These are phyloP conservation scores for Citrus trifoliata DNA, from an alignment of 345 rosid genomes.

Conservation along the genomic window DNA sequence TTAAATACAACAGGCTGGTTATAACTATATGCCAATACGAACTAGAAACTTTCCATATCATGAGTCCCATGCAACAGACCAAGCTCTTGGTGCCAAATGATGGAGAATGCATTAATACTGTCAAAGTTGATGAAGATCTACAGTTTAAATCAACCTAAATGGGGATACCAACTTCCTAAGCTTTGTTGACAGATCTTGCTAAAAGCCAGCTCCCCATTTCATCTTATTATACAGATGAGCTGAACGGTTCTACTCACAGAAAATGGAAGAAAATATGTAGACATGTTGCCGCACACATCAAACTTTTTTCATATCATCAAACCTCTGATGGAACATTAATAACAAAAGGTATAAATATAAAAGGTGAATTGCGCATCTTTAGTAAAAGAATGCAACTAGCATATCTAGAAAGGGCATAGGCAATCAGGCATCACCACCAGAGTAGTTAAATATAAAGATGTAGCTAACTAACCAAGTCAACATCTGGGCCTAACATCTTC, in stretches of 20 bases:
- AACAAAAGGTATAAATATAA: not conserved
- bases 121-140: not conserved
- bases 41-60: not conserved
- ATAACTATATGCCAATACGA: not conserved
- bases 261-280: not conserved
- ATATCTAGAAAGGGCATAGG: not conserved
- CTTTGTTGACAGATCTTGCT: not conserved
- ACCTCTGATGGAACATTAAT: not conserved
- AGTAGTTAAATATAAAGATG: not conserved
- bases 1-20: not conserved
- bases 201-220: not conserved
- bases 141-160: not conserved
- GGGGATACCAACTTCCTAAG: not conserved
- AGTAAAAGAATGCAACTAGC: not conserved
- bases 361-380: not conserved
- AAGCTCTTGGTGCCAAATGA: not conserved
- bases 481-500: conserved; percentile 69
- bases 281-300: not conserved
- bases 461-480: conserved; percentile 66
- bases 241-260: not conserved
- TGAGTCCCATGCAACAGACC: not conserved
- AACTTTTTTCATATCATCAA: not conserved
- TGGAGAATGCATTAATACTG: not conserved
- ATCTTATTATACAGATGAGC: not conserved
- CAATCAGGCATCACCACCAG: not conserved